Evolutionary conservation across 1,139 yeast species (phyloP).

Genomic region (Sugiyamaella grinbergsii): DNA sequence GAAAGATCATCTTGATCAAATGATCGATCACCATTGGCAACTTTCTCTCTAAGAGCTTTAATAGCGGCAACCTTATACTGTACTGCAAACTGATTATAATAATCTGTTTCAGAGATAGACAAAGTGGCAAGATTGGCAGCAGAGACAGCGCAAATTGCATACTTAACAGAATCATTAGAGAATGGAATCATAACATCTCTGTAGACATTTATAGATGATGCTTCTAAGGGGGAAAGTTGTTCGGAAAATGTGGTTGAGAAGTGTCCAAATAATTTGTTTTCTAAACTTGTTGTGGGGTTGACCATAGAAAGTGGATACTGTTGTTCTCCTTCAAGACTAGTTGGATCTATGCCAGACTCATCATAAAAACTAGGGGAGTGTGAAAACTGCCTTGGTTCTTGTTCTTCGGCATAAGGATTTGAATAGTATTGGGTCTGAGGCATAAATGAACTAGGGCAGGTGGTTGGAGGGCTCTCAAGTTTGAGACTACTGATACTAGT

Average conservation of each 20-base stretch:
- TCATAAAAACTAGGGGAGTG: conserved; percentile 3
- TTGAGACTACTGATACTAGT: conserved; percentile 10
- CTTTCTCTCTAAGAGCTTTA: conserved; percentile 23
- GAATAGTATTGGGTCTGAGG: conserved; percentile 5
- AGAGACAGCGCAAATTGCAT: conserved; percentile 30
- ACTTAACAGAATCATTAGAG: conserved; percentile 21
- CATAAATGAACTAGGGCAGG: conserved; percentile 13
- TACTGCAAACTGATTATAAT: conserved; percentile 23
- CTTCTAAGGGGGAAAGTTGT: conserved; percentile 25
- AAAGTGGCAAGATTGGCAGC: conserved; percentile 26
- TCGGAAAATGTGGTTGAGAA: conserved; percentile 25
- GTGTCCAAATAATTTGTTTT: conserved; percentile 23
- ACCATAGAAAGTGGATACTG: background rate
- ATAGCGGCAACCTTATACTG: conserved; percentile 31
- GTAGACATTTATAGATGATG: conserved; percentile 23
- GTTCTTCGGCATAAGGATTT: conserved; percentile 7
- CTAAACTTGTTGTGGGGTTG: background rate
- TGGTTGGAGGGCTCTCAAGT: conserved; percentile 10
- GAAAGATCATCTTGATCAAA: conserved; percentile 27
- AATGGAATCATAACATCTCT: conserved; percentile 23
- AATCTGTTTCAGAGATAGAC: conserved; percentile 6
- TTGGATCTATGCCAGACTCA: background rate
- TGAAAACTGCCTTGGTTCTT: conserved; percentile 1
- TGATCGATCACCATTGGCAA: conserved; percentile 12
- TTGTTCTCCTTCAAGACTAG: background rate